Evolutionary conservation across 1,284 basidiomycete genomes (phyloP).

Genomic region (Fomitopsis pinicola): DNA sequence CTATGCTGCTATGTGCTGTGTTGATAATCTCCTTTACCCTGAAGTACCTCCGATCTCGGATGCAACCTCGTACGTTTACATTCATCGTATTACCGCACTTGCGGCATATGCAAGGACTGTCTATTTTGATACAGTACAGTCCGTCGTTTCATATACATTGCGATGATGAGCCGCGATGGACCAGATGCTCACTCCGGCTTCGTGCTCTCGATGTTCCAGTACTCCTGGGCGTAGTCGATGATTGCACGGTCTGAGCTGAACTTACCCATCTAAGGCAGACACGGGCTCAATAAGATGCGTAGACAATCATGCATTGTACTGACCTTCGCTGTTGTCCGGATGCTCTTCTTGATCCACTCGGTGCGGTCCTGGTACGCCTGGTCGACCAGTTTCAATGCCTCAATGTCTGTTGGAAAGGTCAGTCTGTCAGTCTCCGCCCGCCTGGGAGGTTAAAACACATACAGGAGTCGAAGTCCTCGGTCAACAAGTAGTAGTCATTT

Average conservation of each 20-base stretch:
- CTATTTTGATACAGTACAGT: background rate
- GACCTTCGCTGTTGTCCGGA: constrained; percentile 76
- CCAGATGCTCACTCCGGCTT: constrained; percentile 13
- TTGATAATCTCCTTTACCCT: background rate
- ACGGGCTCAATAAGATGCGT: background rate
- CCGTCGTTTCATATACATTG: background rate
- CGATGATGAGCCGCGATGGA: background rate
- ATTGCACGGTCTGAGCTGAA: constrained; percentile 92
- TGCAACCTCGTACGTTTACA: constrained; percentile 4
- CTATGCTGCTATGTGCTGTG: constrained; percentile 7
- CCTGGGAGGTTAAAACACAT: background rate
- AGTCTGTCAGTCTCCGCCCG: constrained; percentile 3
- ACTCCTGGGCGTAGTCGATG: constrained; percentile 78
- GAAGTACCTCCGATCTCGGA: background rate
- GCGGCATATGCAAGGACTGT: background rate
- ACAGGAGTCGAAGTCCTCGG: constrained; percentile 92
- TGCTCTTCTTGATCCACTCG: constrained; percentile 90
- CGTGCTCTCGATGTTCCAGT: constrained; percentile 31
- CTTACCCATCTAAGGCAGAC: constrained; percentile 74
- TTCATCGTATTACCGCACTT: background rate
- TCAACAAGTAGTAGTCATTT: constrained; percentile 78
- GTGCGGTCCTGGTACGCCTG: constrained; percentile 77
- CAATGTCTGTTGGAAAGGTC: constrained; percentile 51
- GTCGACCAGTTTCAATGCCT: constrained; percentile 82
- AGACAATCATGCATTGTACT: constrained; percentile 9